A percentile compares a stretch with the other conserved stretches of the same genome.
These are phyloP conservation scores for Colletotrichum sp. DNA, from an alignment of 2,329 filamentous ascomycete species.

Conservation along the genomic window DNA sequence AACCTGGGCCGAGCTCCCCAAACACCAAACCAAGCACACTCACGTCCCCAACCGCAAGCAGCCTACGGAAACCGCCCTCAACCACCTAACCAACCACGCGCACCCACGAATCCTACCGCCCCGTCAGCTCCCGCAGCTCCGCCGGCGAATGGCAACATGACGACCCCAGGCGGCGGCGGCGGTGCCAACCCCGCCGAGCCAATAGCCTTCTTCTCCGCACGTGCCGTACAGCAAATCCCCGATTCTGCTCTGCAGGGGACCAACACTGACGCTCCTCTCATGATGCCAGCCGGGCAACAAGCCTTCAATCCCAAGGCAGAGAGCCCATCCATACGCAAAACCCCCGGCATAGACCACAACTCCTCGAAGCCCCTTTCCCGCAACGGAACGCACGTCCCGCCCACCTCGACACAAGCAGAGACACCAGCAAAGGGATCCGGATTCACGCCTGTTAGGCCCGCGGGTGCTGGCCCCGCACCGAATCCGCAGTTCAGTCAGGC, in stretches of 20 bases:
- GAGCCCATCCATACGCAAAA: conserved; percentile 87
- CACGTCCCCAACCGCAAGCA: conserved; percentile 26
- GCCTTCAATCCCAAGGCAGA: conserved; percentile 77
- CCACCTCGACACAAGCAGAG: conserved; percentile 30
- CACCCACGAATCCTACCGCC: conserved; percentile 18
- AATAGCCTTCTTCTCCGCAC: conserved; percentile 74
- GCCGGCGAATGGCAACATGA: conserved; percentile 4
- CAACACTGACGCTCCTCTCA: conserved; percentile 44
- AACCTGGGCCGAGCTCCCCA: conserved; percentile 35
- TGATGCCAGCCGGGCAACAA: conserved; percentile 45
- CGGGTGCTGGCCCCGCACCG: conserved; percentile 30
- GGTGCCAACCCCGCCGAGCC: conserved; percentile 39
- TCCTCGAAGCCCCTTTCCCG: conserved; percentile 75
- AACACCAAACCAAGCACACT: conserved; percentile 36
- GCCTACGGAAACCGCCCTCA: conserved; percentile 25
- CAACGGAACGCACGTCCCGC: conserved; percentile 57
- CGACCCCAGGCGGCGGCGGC: conserved; percentile 24
- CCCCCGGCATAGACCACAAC: conserved; percentile 83
- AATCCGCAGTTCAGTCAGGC: conserved; percentile 61
- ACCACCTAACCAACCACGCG: conserved; percentile 26
- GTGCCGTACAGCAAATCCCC: conserved; percentile 63
- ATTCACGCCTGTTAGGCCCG: conserved; percentile 18
- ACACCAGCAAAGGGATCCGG: conserved; percentile 20
- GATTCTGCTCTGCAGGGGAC: conserved; percentile 45
- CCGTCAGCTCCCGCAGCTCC: conserved; percentile 17